phyloP scores from a whole-genome alignment of 2,329 filamentous ascomycete species.

The Aspergillus japonicus region DNA sequence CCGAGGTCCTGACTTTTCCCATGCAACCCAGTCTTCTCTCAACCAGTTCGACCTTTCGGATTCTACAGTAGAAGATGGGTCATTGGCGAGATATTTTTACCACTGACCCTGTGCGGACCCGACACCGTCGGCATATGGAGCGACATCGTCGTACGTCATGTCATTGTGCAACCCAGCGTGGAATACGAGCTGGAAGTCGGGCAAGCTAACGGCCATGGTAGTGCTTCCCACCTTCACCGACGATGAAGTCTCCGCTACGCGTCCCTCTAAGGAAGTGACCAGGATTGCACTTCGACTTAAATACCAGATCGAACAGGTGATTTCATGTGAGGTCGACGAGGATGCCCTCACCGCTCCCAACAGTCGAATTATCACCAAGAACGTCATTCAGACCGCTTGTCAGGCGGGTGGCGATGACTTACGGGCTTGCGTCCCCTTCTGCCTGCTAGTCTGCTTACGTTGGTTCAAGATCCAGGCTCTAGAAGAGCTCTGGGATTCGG shows the following conservation, averaged over 20 bases:
- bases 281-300: conserved; percentile 86
- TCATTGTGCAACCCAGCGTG: background rate
- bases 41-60: background rate
- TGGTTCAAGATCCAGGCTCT: conserved; percentile 79
- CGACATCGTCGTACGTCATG: conserved; percentile 42
- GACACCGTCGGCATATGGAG: conserved; percentile 38
- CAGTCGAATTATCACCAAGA: conserved; percentile 76
- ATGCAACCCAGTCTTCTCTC: background rate
- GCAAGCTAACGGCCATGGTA: conserved; percentile 22
- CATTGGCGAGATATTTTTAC: conserved; percentile 39
- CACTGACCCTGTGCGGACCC: conserved; percentile 26
- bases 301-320: conserved; percentile 82
- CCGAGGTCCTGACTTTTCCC: background rate
- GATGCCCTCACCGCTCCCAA: conserved; percentile 73
- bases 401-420: conserved; percentile 76
- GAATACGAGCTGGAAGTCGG: conserved; percentile 1
- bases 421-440: conserved; percentile 77
- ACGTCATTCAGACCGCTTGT: conserved; percentile 76
- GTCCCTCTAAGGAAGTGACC: conserved; percentile 77
- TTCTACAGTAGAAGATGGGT: conserved; percentile 31
- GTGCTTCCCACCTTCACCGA: conserved; percentile 44
- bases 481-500: conserved; percentile 87
- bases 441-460: conserved; percentile 69
- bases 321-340: conserved; percentile 86
- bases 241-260: conserved; percentile 57